phyloP scores from a whole-genome alignment of 2,329 filamentous ascomycete species.

The Metarhizium humberi region DNA sequence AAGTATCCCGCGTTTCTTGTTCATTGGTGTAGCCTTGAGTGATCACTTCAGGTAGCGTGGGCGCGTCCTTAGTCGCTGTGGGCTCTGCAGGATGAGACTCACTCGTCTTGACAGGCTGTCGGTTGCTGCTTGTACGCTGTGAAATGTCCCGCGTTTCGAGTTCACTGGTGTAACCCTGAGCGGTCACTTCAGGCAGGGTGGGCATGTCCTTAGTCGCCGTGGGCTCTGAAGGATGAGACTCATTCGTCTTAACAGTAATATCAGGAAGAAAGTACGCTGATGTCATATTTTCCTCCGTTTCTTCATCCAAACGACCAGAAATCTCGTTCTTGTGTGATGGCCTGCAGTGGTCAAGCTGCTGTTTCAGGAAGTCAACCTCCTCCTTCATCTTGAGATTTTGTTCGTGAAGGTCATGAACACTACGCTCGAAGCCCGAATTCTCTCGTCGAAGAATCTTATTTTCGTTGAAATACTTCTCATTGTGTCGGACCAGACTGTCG shows the following conservation, averaged over 20 bases:
- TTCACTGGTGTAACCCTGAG: constrained; percentile 22
- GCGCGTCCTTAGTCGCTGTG: constrained; percentile 21
- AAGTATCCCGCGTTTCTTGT: constrained; percentile 16
- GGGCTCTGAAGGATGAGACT: constrained; percentile 19
- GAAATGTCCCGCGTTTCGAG: constrained; percentile 17
- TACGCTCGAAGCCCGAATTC: constrained; percentile 38
- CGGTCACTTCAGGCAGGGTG: constrained; percentile 20
- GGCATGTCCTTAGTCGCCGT: constrained; percentile 22
- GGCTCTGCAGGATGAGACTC: constrained; percentile 20
- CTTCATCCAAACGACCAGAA: constrained; percentile 23
- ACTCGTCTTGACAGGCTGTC: constrained; percentile 9
- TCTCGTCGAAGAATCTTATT: constrained; percentile 40
- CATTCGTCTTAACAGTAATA: constrained; percentile 41
- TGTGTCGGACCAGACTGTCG: constrained; percentile 41
- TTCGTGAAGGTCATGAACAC: constrained; percentile 33
- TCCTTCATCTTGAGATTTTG: constrained; percentile 38
- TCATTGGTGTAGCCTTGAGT: constrained; percentile 23
- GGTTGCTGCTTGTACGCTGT: constrained; percentile 18
- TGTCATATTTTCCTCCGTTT: constrained; percentile 45
- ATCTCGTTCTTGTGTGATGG: constrained; percentile 27
- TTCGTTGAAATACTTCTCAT: constrained; percentile 45
- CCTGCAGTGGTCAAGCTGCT: constrained; percentile 33
- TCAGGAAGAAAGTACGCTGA: constrained; percentile 51
- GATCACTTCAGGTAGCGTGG: constrained; percentile 20
- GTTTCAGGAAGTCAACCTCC: constrained; percentile 35